These are phyloP conservation scores for Aureobasidium sp. DNA, from an alignment of 2,329 filamentous ascomycete species.

Conservation along the genomic window DNA sequence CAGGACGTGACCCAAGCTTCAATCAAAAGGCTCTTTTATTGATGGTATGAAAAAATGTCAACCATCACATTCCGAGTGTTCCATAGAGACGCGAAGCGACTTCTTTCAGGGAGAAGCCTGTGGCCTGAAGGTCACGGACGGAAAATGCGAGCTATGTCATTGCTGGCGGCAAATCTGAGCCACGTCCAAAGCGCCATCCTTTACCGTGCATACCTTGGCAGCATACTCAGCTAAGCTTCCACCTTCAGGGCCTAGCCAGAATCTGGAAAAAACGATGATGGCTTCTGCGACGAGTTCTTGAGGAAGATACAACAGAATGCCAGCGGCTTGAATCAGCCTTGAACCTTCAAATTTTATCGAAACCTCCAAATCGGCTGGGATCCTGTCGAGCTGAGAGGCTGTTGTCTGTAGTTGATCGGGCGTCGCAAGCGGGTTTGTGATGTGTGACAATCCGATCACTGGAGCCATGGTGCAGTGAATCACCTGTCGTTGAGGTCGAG, in stretches of 20 bases:
- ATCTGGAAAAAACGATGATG: slow-evolving; percentile 72
- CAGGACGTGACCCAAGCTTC: background rate
- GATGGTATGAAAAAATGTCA: background rate
- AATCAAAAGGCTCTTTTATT: background rate
- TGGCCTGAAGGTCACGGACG: background rate
- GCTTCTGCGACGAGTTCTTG: slow-evolving; percentile 82
- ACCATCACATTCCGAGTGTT: background rate
- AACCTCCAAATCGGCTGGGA: slow-evolving; percentile 65
- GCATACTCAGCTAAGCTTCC: slow-evolving; percentile 45
- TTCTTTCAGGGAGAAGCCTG: background rate
- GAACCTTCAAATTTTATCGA: slow-evolving; percentile 65
- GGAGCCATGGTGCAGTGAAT: slow-evolving; percentile 20
- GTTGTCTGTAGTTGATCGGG: slow-evolving; percentile 59
- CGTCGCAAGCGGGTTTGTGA: slow-evolving; percentile 66
- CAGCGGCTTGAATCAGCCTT: slow-evolving; percentile 68
- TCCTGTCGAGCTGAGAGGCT: slow-evolving; percentile 47
- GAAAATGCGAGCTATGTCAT: background rate
- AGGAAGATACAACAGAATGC: slow-evolving; percentile 72
- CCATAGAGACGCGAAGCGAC: background rate
- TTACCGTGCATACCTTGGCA: slow-evolving; percentile 39
- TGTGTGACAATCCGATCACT: slow-evolving; percentile 33
- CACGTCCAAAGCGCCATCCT: slow-evolving; percentile 4
- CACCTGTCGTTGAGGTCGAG: background rate
- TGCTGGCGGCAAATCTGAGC: background rate
- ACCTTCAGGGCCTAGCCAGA: slow-evolving; percentile 60